phyloP scores from a whole-genome alignment of 768 basidiomycete species.

The Trametes elegans region DNA sequence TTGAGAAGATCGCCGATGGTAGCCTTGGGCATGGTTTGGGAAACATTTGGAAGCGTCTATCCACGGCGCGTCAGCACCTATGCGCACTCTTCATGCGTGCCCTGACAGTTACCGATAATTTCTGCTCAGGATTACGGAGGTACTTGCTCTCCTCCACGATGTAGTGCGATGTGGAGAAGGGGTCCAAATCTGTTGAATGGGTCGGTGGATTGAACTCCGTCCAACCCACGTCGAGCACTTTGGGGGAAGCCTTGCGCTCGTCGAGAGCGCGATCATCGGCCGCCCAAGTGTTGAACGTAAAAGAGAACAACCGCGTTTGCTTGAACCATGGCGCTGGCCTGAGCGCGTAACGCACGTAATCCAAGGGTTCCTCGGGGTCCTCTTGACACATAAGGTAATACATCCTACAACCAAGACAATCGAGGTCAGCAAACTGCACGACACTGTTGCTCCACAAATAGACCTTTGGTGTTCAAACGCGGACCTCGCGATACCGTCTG shows the following conservation, averaged over 20 bases:
- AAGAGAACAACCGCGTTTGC: conserved; percentile 34
- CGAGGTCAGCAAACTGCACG: background rate
- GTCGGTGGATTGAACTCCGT: conserved; percentile 37
- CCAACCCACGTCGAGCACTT: conserved; percentile 39
- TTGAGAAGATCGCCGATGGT: conserved; percentile 9
- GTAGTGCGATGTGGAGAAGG: conserved; percentile 10
- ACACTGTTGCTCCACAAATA: background rate
- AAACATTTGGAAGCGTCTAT: conserved; percentile 6
- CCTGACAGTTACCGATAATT: conserved; percentile 18
- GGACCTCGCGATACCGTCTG: conserved; percentile 12
- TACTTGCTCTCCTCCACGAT: conserved; percentile 16
- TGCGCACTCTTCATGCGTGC: too few relatives aligned
- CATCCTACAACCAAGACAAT: conserved; percentile 4
- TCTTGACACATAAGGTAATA: conserved; percentile 18
- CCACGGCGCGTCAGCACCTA: background rate
- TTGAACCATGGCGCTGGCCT: conserved; percentile 32
- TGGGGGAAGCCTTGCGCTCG: conserved; percentile 33
- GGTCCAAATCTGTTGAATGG: conserved; percentile 8
- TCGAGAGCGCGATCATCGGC: conserved; percentile 32
- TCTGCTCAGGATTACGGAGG: conserved; percentile 18
- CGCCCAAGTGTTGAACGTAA: conserved; percentile 36
- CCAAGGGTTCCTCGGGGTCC: conserved; percentile 20
- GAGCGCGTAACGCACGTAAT: conserved; percentile 36
- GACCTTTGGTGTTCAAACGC: conserved; percentile 29
- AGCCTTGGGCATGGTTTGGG: background rate